These are phyloP conservation scores for Micractinium sp. DNA, from an alignment of 139 green algal species.

Conservation along the genomic window DNA sequence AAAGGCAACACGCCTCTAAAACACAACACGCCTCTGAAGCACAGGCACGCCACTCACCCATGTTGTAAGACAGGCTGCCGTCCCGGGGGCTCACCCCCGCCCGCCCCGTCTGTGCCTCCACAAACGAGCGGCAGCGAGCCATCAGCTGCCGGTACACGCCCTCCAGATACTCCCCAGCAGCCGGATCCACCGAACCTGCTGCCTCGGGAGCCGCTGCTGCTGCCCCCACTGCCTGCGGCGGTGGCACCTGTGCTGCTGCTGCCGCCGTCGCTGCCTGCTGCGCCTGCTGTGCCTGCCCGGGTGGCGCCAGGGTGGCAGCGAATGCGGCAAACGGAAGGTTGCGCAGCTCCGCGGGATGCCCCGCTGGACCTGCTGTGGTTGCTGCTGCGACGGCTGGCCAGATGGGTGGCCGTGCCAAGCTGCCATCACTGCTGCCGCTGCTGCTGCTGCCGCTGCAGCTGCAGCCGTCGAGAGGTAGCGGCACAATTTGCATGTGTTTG, in stretches of 20 bases:
- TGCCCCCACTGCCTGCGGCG: background rate
- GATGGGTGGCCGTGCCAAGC: background rate
- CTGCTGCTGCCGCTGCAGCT: background rate
- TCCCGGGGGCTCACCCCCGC: background rate
- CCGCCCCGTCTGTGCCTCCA: background rate
- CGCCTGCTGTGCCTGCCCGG: background rate
- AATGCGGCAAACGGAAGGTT: conserved; percentile 51
- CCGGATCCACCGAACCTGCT: background rate
- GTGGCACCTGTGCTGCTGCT: background rate
- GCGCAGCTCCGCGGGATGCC: conserved; percentile 15
- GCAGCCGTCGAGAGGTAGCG: conserved; percentile 44
- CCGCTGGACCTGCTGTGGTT: background rate
- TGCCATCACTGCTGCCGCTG: background rate
- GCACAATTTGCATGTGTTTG: conserved; percentile 86
- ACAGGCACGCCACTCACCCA: no score
- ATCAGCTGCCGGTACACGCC: background rate
- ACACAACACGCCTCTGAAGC: no score
- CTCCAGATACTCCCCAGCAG: background rate
- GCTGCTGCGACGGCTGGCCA: background rate
- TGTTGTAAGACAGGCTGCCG: conserved; percentile 33
- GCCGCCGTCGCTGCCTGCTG: no score
- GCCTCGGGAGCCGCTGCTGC: no score
- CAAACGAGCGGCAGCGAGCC: background rate
- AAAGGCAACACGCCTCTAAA: no score
- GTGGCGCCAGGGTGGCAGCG: conserved; percentile 18